Evolutionary conservation across 2,329 filamentous ascomycete species (phyloP), one percentile per base, ranked within the genome.

Genomic region (Chlorencoelia australis): DNA sequence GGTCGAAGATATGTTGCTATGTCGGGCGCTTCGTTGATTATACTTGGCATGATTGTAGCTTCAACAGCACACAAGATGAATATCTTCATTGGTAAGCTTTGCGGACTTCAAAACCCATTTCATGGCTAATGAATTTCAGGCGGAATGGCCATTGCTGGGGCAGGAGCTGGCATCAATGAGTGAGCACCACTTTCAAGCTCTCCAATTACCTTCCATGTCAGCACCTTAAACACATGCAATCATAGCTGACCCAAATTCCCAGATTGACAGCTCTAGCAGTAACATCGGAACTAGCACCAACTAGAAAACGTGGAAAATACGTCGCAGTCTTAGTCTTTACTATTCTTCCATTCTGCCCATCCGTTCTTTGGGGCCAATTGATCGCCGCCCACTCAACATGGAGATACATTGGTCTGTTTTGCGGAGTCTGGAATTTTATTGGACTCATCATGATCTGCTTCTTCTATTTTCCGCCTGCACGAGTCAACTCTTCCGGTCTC

Each of bases 81-180:
- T 43, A 57, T 62, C 18, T 76, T 78, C 43, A 79, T 81, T 45
- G 67, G 71, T 70, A 59, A 43, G 57, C 48, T 20, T 11, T 7
- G 8, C 16, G 4, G 13, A 3, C 4, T 11, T 18, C 9, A 24
- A 9, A 10, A 1, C 10, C 13, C 4, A n/a, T 16, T 5, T 7
- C 7, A 14, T 20, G 10, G 13, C 32, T 46, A n/a, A 42, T 11
- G 21, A 2, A 19, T 17, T 9, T 8, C 32, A 72, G 69, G 54
- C 32, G 62, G 64, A 11, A 66, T 66, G 62, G 53, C 54, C 2
- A 64, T 82, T 44, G 67, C 76, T 7, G 79, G 79, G 2, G 61
- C 73, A 5, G 79, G 78, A 21, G 76, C 77, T 8, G 79, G 79
- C 10, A 68, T 82, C 42, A 77, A 76, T 46, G 78, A 82, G 54